These are phyloP conservation scores for Pseudogymnoascus sp. DNA, from an alignment of 2,329 filamentous ascomycete genomes.

Conservation along the genomic window DNA sequence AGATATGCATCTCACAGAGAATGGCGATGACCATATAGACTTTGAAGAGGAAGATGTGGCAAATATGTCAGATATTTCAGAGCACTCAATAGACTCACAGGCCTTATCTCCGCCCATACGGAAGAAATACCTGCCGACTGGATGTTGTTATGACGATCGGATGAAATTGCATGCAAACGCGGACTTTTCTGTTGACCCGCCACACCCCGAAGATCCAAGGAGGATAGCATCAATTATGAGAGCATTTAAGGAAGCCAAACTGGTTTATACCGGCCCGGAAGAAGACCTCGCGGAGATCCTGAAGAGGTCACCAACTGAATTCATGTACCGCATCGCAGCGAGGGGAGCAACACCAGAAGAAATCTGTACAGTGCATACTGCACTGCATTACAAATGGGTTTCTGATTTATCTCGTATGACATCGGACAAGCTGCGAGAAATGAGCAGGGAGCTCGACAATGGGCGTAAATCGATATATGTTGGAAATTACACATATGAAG, in stretches of 20 bases:
- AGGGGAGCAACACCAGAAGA: slow-evolving; percentile 72
- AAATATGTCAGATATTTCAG: neutral
- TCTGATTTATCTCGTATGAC: slow-evolving; percentile 45
- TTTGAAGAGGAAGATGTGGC: neutral
- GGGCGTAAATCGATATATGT: slow-evolving; percentile 74
- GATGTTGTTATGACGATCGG: slow-evolving; percentile 81
- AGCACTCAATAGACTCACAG: neutral
- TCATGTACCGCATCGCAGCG: slow-evolving; percentile 70
- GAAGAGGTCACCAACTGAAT: slow-evolving; percentile 46
- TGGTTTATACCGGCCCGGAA: slow-evolving; percentile 59
- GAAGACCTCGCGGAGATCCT: slow-evolving; percentile 45
- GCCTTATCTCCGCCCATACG: neutral
- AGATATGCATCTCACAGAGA: neutral
- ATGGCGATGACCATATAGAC: neutral
- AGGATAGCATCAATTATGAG: slow-evolving; percentile 91
- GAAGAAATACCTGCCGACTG: slow-evolving; percentile 48
- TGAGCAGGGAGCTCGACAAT: slow-evolving; percentile 54
- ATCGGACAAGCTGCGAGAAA: slow-evolving; percentile 56
- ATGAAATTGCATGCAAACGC: slow-evolving; percentile 95
- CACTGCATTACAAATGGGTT: slow-evolving; percentile 74
- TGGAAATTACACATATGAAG: slow-evolving; percentile 71
- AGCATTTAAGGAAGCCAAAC: slow-evolving; percentile 71
- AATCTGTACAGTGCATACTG: slow-evolving; percentile 69
- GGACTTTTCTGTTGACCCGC: slow-evolving; percentile 61
- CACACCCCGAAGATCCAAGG: slow-evolving; percentile 89